phyloP scores from a whole-genome alignment of 805 yeast genomes.

The Saccharomycopsis lassenensis region DNA sequence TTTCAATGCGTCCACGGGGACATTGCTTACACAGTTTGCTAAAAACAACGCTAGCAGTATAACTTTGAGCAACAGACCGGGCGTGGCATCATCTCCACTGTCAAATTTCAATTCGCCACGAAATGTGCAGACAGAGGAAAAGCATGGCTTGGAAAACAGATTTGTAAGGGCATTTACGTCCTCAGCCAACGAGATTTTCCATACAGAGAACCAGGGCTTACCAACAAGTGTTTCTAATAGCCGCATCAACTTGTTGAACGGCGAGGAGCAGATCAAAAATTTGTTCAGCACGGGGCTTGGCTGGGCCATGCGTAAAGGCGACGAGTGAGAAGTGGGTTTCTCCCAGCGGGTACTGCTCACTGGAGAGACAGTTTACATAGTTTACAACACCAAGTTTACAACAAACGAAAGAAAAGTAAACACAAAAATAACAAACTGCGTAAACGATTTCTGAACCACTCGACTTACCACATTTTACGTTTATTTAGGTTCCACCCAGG shows the following conservation, averaged over 20 bases:
- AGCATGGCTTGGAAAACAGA: conserved; percentile 9
- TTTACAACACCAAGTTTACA: too few relatives aligned
- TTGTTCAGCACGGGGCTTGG: conserved; percentile 46
- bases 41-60: conserved; percentile 4
- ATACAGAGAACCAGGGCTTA: conserved; percentile 3
- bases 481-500: too few relatives aligned
- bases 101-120: conserved; percentile 13
- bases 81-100: conserved; percentile 13
- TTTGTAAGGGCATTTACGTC: conserved; percentile 16
- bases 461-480: too few relatives aligned
- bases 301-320: too few relatives aligned
- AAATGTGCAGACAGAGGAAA: conserved; percentile 12
- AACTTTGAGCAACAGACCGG: conserved; percentile 1
- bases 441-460: too few relatives aligned
- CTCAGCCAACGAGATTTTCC: conserved; percentile 17
- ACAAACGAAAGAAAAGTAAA: too few relatives aligned
- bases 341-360: too few relatives aligned
- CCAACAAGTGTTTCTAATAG: conserved; percentile 2
- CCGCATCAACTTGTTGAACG: conserved; percentile 9
- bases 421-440: too few relatives aligned
- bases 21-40: conserved; percentile 16
- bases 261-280: conserved; percentile 35
- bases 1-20: conserved; percentile 17
- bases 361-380: too few relatives aligned
- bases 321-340: too few relatives aligned